Evolutionary conservation across 2,329 filamentous ascomycete species (phyloP).

Genomic region (Elsinoe batatas): DNA sequence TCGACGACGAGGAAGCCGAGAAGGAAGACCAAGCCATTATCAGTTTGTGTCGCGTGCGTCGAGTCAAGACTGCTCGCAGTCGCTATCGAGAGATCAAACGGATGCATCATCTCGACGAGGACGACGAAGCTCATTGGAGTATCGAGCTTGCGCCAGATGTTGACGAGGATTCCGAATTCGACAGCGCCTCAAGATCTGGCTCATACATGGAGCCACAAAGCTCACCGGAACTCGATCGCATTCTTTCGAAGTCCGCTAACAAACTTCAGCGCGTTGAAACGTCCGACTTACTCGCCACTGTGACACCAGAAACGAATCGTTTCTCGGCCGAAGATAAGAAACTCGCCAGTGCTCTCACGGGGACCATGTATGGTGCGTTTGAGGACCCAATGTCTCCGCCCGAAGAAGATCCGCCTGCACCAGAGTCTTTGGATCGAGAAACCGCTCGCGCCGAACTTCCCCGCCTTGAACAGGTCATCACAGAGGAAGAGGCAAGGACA

Average conservation of each 20-base stretch:
- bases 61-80: constrained; percentile 30
- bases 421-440: constrained; percentile 7
- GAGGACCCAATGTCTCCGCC: constrained; percentile 28
- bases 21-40: constrained; percentile 38
- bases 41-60: constrained; percentile 44
- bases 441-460: constrained; percentile 17
- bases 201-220: neutral
- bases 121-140: constrained; percentile 64
- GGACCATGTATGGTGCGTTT: constrained; percentile 68
- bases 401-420: neutral
- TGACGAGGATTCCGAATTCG: constrained; percentile 36
- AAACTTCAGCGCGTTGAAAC: neutral
- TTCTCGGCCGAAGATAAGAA: constrained; percentile 5
- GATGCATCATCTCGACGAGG: constrained; percentile 13
- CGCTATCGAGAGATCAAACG: constrained; percentile 22
- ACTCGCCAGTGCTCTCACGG: constrained; percentile 48
- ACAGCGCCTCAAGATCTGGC: constrained; percentile 24
- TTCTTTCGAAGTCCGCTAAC: neutral
- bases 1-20: constrained; percentile 32
- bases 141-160: constrained; percentile 64
- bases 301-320: constrained; percentile 12
- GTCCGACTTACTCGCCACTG: constrained; percentile 14
- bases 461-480: neutral
- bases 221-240: constrained; percentile 10
- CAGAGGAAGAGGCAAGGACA: constrained; percentile 2